Base-by-base conservation (phyloP, 805 yeast genomes). In the Jamesozyma piceae region DNA sequence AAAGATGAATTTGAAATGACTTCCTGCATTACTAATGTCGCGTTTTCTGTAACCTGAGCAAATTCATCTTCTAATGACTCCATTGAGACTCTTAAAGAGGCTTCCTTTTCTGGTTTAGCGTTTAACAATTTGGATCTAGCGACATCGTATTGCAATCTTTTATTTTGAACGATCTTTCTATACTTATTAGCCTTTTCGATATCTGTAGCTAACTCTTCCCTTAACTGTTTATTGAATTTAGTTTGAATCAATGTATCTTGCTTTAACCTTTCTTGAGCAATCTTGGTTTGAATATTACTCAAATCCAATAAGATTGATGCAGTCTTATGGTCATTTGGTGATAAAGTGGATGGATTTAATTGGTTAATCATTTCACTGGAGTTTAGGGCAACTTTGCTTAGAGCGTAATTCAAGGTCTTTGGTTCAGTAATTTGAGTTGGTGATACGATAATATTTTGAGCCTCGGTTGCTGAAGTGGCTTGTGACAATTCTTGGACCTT, bases 1-100 rank as follows among this genome's bases (percentile, higher is more conserved):
- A 88, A 82, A 52, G 77, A 74, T 18, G 88, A 78, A 43, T 78
- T 71, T 44, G 80, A 79, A 50, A 86, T 74, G 24, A 82, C 89
- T 58, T 80, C 79, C 67, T 80, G 85, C 89, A 86, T 81, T 46
- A 82, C 77, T 32, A 78, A 68, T 42, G 85, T 86, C 32, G 95
- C 92, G 56, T 82, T 92, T 66, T 86, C 95, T 29, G 87, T 87
- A 20, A 89, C 82, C 52, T 83, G 85, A 37, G 92, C 95, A 62
- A 86, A 86, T 56, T 82, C 89, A 56, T 86, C 95, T 66, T 86
- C 95, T 40, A 86, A 78, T 47, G 80, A 75, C 64, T 86, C 95
- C 74, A 86, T 80, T 49, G 78, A 75, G 39, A 80, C 82, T 54
- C 89, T 72, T 46, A 82, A 73, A 39, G 78, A 78, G 15, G 89